Base-by-base conservation (phyloP, 2,329 filamentous ascomycete genomes). In the Alternaria postmessia region DNA sequence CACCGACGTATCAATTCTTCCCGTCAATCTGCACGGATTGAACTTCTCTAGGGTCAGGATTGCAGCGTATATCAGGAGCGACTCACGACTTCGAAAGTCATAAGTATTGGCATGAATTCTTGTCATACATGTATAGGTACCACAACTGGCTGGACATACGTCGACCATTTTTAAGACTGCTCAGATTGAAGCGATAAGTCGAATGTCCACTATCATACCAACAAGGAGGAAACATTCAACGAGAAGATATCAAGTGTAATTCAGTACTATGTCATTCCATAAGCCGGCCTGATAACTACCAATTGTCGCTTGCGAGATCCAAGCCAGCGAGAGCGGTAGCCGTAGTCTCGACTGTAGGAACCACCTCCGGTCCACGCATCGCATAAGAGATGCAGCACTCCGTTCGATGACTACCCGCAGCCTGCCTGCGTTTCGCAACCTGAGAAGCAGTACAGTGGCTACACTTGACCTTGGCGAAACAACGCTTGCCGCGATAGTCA, bases 371-470 rank as follows among this genome's bases (percentile, higher is more conserved):
- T 4, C 53, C 53, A n/a, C 18, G 18, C 32, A 60, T 38, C 3
- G 36, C 56, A 43, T 38, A 56, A 5, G 38, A 28, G 34, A 62
- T 59, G 30, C 60, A 59, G 12, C 32, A 47, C 39, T 43, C 43
- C 5, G 51, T 55, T 12, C 24, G 12, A 51, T 57, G 57, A n/a
- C 39, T 46, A 3, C 44, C 14, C 1, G 52, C 34, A 28, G 34
- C 43, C 18, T 61, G 14, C 12, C 22, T 44, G 7, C 44, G 60
- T 12, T 59, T 59, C 22, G 26, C 34, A 7, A 22, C 12, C 46
- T 42, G 8, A 0, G 51, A 53, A 24, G 30, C 8, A 4, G 32
- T 26, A 14, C 58, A 61, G 16, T 54, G 51, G 7, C 14, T 5
- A 20, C 46, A 58, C 4, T 51, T 47, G 24, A 61, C 16, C 34